Evolutionary conservation across 106 monocot species (phyloP), one percentile per base, ranked within the genome.

Genomic region (Dendrobium nobile): DNA sequence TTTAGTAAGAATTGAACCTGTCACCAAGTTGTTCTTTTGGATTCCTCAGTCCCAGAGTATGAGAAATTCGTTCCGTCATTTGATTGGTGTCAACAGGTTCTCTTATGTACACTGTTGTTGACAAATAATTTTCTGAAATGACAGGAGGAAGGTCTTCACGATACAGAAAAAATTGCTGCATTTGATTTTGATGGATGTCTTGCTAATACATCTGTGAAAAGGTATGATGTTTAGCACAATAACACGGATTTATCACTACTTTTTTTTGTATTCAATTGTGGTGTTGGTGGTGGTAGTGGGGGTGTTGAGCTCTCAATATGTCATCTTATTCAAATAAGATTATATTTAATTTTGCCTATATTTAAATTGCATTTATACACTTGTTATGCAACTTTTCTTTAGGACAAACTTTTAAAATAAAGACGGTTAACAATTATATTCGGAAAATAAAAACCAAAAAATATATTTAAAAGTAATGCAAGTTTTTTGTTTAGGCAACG

Each of bases 141-240:
- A 65, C 55, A 97, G 96, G 92, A 88, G 78, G 90, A 92, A 59
- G 90, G 84, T 19, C 87, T 90, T 84, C 80, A 31, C 28, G 85
- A 89, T 88, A 94, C 94, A 45, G 75, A 84, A 59, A 97, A 89
- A 87, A 87, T 94, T 85, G 92, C 96, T 80, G 96, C 92, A 83
- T 97, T 97, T 89, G 96, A 97, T 87, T 97, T 94, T 94, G 96
- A 97, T 90, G 94, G 94, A 9, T 97, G 94, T 59, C 94, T 97
- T 59, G 94, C 70, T 5, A 97, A 94, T 64, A 97, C 96, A 54
- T 88, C 87, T 76, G 89, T 97, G 47, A 92, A 84, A 89, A 90
- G 85, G 94, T 96, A 89, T 56, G 19, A n/a, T 44, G 33, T 16
- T 16, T 70, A 3, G 8, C 37, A 70, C 33, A 70, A 15, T 37